Conservation (phyloP, 176 grass and related monocot species). For the Tillandsia leiboldiana region DNA sequence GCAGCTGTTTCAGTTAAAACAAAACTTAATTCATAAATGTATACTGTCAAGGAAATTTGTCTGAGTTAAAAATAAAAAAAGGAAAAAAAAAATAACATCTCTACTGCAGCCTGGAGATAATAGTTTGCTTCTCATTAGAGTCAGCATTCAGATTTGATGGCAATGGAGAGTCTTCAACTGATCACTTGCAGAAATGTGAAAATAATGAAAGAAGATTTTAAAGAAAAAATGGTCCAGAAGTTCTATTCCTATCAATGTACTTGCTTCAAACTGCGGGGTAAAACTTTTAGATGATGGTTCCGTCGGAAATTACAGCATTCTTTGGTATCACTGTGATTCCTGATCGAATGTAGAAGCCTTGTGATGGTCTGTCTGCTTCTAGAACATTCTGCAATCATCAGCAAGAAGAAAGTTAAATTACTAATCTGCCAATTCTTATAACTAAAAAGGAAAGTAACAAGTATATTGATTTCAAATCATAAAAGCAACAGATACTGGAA, state of each 20-base stretch:
- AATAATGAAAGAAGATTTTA: not conserved
- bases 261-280: not conserved
- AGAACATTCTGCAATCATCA: not conserved
- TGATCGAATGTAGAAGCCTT: constrained; percentile 12
- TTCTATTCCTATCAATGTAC: not conserved
- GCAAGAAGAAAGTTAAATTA: not conserved
- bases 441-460: too few relatives aligned
- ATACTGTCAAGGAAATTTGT: not conserved
- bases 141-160: not conserved
- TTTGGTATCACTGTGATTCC: constrained; percentile 6
- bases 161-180: not conserved
- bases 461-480: too few relatives aligned
- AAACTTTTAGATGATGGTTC: not conserved
- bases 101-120: too few relatives aligned
- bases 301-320: constrained; percentile 8
- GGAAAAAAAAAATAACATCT: too few relatives aligned
- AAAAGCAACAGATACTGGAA: too few relatives aligned
- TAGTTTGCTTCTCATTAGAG: too few relatives aligned
- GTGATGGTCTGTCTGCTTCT: constrained; percentile 12
- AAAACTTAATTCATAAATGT: not conserved
- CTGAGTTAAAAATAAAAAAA: too few relatives aligned
- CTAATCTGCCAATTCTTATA: too few relatives aligned
- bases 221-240: not conserved
- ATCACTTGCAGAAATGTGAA: not conserved
- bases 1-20: not conserved